Evolutionary conservation across 2,329 filamentous ascomycete species (phyloP).

Genomic region (Trichoderma sp.): DNA sequence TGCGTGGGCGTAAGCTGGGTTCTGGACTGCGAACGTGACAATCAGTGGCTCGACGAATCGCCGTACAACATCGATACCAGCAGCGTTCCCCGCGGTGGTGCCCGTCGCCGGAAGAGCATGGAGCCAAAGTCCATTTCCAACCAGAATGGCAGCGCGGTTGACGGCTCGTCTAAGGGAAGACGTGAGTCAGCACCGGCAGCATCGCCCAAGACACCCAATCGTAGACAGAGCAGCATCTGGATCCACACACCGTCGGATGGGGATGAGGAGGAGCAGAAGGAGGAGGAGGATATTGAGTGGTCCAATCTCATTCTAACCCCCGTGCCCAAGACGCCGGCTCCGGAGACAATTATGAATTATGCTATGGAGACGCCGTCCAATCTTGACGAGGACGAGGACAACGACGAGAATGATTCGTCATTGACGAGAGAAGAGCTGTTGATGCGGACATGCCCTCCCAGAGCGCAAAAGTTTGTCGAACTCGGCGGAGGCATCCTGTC

Average conservation of each 20-base stretch:
- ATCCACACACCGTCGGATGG: slow-evolving; percentile 51
- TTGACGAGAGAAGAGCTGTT: slow-evolving; percentile 40
- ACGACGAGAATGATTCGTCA: slow-evolving; percentile 27
- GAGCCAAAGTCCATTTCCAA: slow-evolving; percentile 70
- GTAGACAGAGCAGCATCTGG: slow-evolving; percentile 55
- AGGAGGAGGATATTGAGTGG: slow-evolving; percentile 41
- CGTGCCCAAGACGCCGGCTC: slow-evolving; percentile 57
- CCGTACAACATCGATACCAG: slow-evolving; percentile 67
- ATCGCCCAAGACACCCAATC: slow-evolving; percentile 50
- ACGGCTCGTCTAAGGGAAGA: slow-evolving; percentile 35
- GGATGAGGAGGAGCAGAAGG: slow-evolving; percentile 36
- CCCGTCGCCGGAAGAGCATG: slow-evolving; percentile 75
- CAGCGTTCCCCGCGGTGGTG: slow-evolving; percentile 65
- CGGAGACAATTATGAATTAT: slow-evolving; percentile 52
- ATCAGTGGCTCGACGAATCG: slow-evolving; percentile 71
- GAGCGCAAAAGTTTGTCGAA: slow-evolving; percentile 39
- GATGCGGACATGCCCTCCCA: slow-evolving; percentile 55
- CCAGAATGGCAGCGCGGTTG: slow-evolving; percentile 61
- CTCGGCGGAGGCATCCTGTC: slow-evolving; percentile 46
- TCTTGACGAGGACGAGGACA: slow-evolving; percentile 35
- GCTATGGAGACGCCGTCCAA: slow-evolving; percentile 47
- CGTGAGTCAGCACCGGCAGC: slow-evolving; percentile 27
- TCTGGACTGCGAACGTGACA: slow-evolving; percentile 76
- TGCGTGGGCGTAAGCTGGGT: slow-evolving; percentile 89
- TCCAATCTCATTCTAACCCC: slow-evolving; percentile 50